Conservation (phyloP, 768 basidiomycete genomes). For the Hericium coralloides region DNA sequence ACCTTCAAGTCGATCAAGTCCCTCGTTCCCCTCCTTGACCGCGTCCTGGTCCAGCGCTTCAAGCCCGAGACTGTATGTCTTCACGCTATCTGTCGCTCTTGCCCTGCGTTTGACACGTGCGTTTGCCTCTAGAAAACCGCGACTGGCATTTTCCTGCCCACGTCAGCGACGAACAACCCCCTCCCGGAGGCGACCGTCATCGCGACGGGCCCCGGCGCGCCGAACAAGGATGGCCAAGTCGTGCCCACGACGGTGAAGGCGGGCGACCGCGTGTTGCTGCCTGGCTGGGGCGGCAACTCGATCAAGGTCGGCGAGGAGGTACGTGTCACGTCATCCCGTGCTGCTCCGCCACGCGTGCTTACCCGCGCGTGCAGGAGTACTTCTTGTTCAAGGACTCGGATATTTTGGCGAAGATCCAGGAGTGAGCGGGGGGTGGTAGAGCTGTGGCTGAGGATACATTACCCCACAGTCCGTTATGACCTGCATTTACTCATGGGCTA, state of each 20-base stretch:
- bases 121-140: slow-evolving; percentile 82
- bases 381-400: slow-evolving; percentile 91
- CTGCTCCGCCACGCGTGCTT: background rate
- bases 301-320: slow-evolving; percentile 98
- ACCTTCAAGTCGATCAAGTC: slow-evolving; percentile 95
- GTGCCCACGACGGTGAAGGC: slow-evolving; percentile 71
- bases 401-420: slow-evolving; percentile 93
- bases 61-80: slow-evolving; percentile 84
- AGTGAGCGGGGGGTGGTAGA: slow-evolving; percentile 32
- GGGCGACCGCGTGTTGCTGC: slow-evolving; percentile 89
- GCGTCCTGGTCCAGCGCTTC: slow-evolving; percentile 95
- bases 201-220: slow-evolving; percentile 92
- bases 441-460: background rate
- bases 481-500: background rate
- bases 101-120: background rate
- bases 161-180: slow-evolving; percentile 73
- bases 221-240: slow-evolving; percentile 73
- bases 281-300: slow-evolving; percentile 92
- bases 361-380: slow-evolving; percentile 59
- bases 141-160: slow-evolving; percentile 90
- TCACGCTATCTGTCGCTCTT: background rate
- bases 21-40: slow-evolving; percentile 86
- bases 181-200: slow-evolving; percentile 97
- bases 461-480: slow-evolving; percentile 2
- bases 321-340: slow-evolving; percentile 22